phyloP scores from a whole-genome alignment of 1,284 basidiomycete species.

The Pyrrhoderma noxium region DNA sequence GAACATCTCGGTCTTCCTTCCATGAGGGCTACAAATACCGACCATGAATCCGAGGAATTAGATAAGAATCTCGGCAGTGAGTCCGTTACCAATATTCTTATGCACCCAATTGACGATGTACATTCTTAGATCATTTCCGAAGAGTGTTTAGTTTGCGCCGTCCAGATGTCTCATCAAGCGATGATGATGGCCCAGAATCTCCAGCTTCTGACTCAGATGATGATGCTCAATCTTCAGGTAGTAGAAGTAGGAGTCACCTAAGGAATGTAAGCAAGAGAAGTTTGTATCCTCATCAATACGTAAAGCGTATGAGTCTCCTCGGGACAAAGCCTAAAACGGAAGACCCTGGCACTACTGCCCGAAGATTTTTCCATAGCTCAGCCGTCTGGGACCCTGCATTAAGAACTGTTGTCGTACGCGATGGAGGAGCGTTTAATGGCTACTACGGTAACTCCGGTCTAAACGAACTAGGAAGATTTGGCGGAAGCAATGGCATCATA shows the following conservation, averaged over 20 bases:
- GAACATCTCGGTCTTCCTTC: constrained; percentile 51
- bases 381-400: constrained; percentile 33
- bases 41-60: constrained; percentile 45
- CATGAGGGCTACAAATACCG: constrained; percentile 31
- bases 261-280: constrained; percentile 25
- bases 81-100: constrained; percentile 21
- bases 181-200: constrained; percentile 32
- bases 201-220: constrained; percentile 42
- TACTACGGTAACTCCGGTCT: neutral
- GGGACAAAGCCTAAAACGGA: neutral
- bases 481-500: neutral
- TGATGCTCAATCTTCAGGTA: constrained; percentile 34
- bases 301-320: constrained; percentile 56
- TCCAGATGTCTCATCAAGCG: constrained; percentile 36
- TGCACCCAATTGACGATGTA: neutral
- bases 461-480: neutral
- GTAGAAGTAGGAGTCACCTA: neutral
- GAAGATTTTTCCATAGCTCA: constrained; percentile 53
- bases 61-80: constrained; percentile 65
- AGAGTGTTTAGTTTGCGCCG: constrained; percentile 58
- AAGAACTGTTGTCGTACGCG: constrained; percentile 14
- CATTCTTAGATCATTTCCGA: constrained; percentile 47
- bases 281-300: constrained; percentile 26
- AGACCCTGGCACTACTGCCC: constrained; percentile 22
- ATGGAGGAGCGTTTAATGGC: neutral